A percentile compares a stretch with the other conserved stretches of the same genome.
These are phyloP conservation scores for Saturnispora gosingensis DNA, from an alignment of 805 yeast genomes.

Conservation along the genomic window DNA sequence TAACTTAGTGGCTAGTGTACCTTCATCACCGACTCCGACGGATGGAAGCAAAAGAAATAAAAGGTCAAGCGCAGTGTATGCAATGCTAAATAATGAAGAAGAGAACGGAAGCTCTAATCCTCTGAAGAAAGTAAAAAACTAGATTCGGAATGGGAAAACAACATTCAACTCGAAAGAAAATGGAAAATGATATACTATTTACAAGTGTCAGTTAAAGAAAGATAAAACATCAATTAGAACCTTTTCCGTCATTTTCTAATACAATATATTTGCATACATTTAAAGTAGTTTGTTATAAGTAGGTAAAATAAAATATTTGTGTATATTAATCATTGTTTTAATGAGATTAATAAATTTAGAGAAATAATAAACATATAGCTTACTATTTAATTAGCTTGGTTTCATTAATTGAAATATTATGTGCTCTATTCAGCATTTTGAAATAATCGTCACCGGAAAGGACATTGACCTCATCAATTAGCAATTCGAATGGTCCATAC, in stretches of 20 bases:
- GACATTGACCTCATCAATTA: slow-evolving; percentile 66
- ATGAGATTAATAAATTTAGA: neutral
- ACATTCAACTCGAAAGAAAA: neutral
- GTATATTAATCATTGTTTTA: neutral
- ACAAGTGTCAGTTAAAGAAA: neutral
- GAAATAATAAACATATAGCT: too few species aligned
- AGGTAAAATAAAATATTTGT: neutral
- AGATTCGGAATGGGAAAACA: neutral
- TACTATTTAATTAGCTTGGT: neutral
- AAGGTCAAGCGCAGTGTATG: slow-evolving; percentile 6
- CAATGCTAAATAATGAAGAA: slow-evolving; percentile 6
- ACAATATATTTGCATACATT: neutral
- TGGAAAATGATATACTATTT: neutral
- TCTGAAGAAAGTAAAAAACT: neutral
- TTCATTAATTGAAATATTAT: neutral
- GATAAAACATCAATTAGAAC: neutral
- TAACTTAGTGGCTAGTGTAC: neutral
- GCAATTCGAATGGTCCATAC: slow-evolving; percentile 64
- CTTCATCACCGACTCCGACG: neutral
- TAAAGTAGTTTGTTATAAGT: neutral
- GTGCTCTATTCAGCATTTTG: slow-evolving; percentile 25
- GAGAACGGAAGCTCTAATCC: neutral
- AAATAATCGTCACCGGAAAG: slow-evolving; percentile 47
- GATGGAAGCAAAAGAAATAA: neutral
- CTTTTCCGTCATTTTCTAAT: neutral